Base-by-base conservation (phyloP, 345 rosid species). In the Passiflora organensis region DNA sequence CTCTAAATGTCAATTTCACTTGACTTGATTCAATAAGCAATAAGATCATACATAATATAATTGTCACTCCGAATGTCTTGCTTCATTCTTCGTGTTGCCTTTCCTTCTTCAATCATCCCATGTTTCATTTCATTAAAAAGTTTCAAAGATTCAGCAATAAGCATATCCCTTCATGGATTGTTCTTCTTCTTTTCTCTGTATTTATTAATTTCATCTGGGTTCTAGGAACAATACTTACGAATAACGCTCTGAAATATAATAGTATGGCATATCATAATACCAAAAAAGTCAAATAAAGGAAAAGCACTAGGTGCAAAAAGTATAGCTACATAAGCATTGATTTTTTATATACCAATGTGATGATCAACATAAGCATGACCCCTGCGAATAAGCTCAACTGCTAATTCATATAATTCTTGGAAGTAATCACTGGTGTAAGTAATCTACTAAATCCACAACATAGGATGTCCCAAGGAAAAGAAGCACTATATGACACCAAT, bases 1-100 rank as follows among this genome's bases (percentile, higher is more conserved):
- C 46, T 61, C 22, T 54, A 21, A 23, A 45, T 53, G 38, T 38
- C 23, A 19, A 22, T 56, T 32, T 43, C 44, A 78, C 86, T 75
- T 82, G 69, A 95, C 97, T 87, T 89, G 72, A 94, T 89, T 54
- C 99, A 85, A 76, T 94, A 94, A 22, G 99, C 99, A 64, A 94
- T 83, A 39, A 89, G 96, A 66, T 94, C 97, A 68, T 82, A 87
- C 99, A 89, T 94, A 74, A 89, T 89, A 53, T 18, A 78, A 64
- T 89, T 89, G 60, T 94, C 93, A 78, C 83, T 89, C 83, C 85
- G 97, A 97, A 94, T 94, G 60, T 94, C 99, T 59, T 94, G 99
- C 76, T 86, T 94, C 99, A 94, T 89, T 71, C 95, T 78, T 21
- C 87, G 79, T 42, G 99, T 89, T 25, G 99, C 97, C 65, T 89